Percentiles rank a stretch among this genome's conserved stretches.
Conservation (phyloP, 805 yeast genomes). For the Sungouiella thailandica region DNA sequence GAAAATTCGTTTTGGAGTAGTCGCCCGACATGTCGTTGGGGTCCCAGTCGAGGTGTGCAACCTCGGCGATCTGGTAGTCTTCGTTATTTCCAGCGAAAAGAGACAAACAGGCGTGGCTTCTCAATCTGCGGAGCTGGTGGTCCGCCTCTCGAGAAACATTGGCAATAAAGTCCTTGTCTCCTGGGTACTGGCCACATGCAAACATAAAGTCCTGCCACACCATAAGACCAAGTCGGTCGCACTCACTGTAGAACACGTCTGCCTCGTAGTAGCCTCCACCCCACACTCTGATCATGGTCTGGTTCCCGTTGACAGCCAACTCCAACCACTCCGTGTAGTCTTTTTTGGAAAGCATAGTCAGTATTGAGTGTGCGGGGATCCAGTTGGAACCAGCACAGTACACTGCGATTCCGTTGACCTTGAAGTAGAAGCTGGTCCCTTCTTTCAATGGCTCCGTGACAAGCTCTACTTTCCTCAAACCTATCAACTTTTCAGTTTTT, state of each 20-base stretch:
- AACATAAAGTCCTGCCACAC: slow-evolving; percentile 58
- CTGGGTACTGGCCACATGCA: slow-evolving; percentile 54
- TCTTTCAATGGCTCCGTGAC: slow-evolving; percentile 25
- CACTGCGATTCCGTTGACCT: slow-evolving; percentile 35
- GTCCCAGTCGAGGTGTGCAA: slow-evolving; percentile 24
- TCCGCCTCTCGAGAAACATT: slow-evolving; percentile 33
- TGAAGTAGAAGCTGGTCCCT: slow-evolving; percentile 42
- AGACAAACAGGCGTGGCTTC: slow-evolving; percentile 37
- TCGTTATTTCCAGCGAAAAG: slow-evolving; percentile 44
- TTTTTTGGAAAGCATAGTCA: slow-evolving; percentile 23
- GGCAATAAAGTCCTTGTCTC: slow-evolving; percentile 28
- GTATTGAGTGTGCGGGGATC: slow-evolving; percentile 45
- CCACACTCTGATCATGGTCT: slow-evolving; percentile 45
- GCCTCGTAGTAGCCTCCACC: slow-evolving; percentile 46
- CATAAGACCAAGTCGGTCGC: slow-evolving; percentile 40
- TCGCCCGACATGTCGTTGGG: slow-evolving; percentile 18
- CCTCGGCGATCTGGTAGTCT: slow-evolving; percentile 44
- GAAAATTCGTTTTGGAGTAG: slow-evolving; percentile 33
- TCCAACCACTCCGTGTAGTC: slow-evolving; percentile 36
- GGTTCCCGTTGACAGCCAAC: slow-evolving; percentile 34
- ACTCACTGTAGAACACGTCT: slow-evolving; percentile 38
- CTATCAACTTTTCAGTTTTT: slow-evolving; percentile 19
- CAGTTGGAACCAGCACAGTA: slow-evolving; percentile 41
- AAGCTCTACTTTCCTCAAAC: slow-evolving; percentile 41
- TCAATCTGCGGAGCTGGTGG: slow-evolving; percentile 36